phyloP scores from a whole-genome alignment of 2,329 filamentous ascomycete species.

The Colletotrichum navitas region DNA sequence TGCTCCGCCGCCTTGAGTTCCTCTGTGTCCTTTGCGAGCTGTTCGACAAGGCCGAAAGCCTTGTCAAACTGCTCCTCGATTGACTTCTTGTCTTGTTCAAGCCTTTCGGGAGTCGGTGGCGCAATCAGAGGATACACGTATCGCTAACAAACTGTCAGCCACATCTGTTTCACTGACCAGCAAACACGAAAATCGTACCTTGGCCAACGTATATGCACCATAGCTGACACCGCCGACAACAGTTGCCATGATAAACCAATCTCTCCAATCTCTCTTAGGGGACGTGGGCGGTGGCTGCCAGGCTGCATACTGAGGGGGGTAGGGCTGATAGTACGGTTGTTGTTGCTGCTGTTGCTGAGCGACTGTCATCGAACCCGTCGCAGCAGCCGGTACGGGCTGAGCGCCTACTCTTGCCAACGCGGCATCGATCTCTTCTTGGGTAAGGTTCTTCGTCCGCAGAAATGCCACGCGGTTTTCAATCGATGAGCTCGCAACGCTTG shows the following conservation, averaged over 20 bases:
- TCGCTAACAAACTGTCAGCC: slow-evolving; percentile 66
- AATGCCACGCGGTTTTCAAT: slow-evolving; percentile 94
- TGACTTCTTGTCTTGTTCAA: slow-evolving; percentile 92
- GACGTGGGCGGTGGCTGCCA: slow-evolving; percentile 71
- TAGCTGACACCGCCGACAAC: slow-evolving; percentile 91
- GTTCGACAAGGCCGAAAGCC: slow-evolving; percentile 91
- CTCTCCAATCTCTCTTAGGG: slow-evolving; percentile 92
- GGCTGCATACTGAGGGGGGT: slow-evolving; percentile 64
- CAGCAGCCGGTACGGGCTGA: slow-evolving; percentile 57
- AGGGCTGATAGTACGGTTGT: slow-evolving; percentile 59
- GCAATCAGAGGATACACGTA: slow-evolving; percentile 93
- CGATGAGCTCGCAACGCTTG: slow-evolving; percentile 89
- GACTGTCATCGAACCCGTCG: slow-evolving; percentile 57
- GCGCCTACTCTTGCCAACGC: slow-evolving; percentile 82
- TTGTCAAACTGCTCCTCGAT: slow-evolving; percentile 95
- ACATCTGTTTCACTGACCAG: background rate
- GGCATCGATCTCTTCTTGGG: slow-evolving; percentile 91
- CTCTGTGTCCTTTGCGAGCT: slow-evolving; percentile 90
- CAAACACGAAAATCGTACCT: slow-evolving; percentile 65
- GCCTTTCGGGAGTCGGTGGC: slow-evolving; percentile 91
- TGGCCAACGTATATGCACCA: slow-evolving; percentile 87
- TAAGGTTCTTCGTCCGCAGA: slow-evolving; percentile 95
- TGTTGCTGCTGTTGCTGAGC: slow-evolving; percentile 59
- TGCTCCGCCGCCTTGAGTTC: slow-evolving; percentile 89
- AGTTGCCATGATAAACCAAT: slow-evolving; percentile 99